phyloP scores from a whole-genome alignment of 768 basidiomycete genomes.

The Mycena venus region DNA sequence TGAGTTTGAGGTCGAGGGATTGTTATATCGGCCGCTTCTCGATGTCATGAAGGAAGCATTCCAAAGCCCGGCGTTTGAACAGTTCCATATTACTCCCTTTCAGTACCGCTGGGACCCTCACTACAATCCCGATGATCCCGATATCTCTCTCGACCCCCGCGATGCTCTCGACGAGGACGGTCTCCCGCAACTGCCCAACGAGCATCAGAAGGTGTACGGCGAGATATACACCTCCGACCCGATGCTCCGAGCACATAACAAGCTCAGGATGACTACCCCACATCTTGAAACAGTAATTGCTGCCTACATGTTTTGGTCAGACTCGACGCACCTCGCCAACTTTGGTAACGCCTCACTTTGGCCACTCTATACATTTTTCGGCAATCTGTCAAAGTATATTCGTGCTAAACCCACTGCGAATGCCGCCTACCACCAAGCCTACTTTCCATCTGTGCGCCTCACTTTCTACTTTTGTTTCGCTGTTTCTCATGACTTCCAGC shows the following conservation, averaged over 20 bases:
- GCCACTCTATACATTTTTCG: conserved; percentile 51
- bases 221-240: too few species aligned
- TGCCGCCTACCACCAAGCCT: conserved; percentile 48
- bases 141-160: not conserved
- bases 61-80: conserved; percentile 19
- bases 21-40: conserved; percentile 38
- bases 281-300: conserved; percentile 35
- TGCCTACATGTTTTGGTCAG: conserved; percentile 44
- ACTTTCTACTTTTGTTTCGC: not conserved
- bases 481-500: conserved; percentile 31
- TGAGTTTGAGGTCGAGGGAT: conserved; percentile 41
- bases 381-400: conserved; percentile 50
- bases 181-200: not conserved
- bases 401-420: conserved; percentile 34
- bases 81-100: conserved; percentile 35
- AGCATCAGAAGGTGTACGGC: too few species aligned
- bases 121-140: not conserved
- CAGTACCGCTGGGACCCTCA: too few species aligned
- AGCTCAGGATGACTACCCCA: too few species aligned
- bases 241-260: too few species aligned
- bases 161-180: conserved; percentile 1
- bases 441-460: conserved; percentile 50
- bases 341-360: conserved; percentile 44
- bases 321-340: conserved; percentile 40
- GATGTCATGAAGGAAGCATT: too few species aligned